phyloP scores from a whole-genome alignment of 1,284 basidiomycete species.

The Macrocystidia cucumis region DNA sequence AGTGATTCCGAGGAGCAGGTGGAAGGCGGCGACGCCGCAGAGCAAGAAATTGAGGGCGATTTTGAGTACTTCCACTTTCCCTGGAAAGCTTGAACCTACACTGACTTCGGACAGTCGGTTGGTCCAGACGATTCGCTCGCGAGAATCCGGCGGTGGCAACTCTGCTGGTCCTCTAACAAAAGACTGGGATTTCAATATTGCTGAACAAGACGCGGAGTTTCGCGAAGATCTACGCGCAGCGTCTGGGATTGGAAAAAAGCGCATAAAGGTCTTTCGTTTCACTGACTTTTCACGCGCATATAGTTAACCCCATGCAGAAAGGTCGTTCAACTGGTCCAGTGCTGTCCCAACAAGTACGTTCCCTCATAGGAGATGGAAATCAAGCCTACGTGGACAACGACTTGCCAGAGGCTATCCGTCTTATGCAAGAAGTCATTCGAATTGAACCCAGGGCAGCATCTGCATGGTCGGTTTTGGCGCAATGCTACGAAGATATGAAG shows the following conservation, averaged over 20 bases:
- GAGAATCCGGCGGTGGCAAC: slow-evolving; percentile 39
- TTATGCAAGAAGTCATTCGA: slow-evolving; percentile 89
- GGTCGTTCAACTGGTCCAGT: slow-evolving; percentile 36
- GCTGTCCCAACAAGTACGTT: slow-evolving; percentile 77
- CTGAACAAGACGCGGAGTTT: slow-evolving; percentile 60
- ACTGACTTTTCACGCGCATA: neutral
- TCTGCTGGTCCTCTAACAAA: slow-evolving; percentile 41
- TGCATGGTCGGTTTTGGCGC: slow-evolving; percentile 85
- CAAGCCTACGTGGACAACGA: slow-evolving; percentile 77
- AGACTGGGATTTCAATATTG: slow-evolving; percentile 63
- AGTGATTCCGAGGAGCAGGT: slow-evolving; percentile 10
- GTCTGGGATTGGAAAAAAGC: slow-evolving; percentile 58
- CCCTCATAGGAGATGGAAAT: slow-evolving; percentile 82
- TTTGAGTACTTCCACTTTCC: slow-evolving; percentile 30
- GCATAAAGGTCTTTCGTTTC: slow-evolving; percentile 35
- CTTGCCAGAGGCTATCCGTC: slow-evolving; percentile 62
- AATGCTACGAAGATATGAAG: slow-evolving; percentile 66
- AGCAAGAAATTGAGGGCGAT: slow-evolving; percentile 36
- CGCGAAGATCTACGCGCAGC: slow-evolving; percentile 64
- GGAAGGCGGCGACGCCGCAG: slow-evolving; percentile 15
- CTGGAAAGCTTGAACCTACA: neutral
- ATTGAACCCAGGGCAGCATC: slow-evolving; percentile 83
- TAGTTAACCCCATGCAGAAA: slow-evolving; percentile 16
- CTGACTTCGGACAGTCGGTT: slow-evolving; percentile 38
- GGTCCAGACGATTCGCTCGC: slow-evolving; percentile 54